Evolutionary conservation across 352 stramenopile genomes (phyloP).

Genomic region (Phytophthora fragariae): DNA sequence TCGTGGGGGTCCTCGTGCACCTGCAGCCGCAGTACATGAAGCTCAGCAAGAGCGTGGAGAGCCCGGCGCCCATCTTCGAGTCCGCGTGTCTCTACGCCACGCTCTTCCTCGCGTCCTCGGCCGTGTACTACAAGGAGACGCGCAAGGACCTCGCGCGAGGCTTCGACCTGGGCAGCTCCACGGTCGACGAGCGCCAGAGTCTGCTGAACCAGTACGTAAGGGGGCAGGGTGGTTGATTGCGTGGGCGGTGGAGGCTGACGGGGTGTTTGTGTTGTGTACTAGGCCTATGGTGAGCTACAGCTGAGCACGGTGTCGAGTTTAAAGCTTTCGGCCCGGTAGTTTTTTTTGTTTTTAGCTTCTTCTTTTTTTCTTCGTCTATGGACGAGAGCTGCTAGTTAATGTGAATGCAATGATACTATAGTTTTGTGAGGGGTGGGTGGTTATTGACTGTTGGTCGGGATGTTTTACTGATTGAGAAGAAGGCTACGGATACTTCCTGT

Average conservation of each 20-base stretch:
- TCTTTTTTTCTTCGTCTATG: background rate
- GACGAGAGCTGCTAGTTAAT: background rate
- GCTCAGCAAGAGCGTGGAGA: slow-evolving; percentile 73
- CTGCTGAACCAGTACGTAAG: slow-evolving; percentile 66
- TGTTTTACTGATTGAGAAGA: too few species aligned
- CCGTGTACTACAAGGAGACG: slow-evolving; percentile 75
- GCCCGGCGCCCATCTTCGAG: slow-evolving; percentile 73
- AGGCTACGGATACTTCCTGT: slow-evolving; percentile 65
- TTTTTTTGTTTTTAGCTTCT: background rate
- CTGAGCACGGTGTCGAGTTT: slow-evolving; percentile 13
- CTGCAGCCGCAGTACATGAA: slow-evolving; percentile 88
- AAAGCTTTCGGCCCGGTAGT: background rate
- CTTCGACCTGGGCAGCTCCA: slow-evolving; percentile 55
- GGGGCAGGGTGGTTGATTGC: too few species aligned
- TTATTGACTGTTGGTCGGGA: too few species aligned
- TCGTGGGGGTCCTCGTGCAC: slow-evolving; percentile 73
- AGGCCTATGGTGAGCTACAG: slow-evolving; percentile 47
- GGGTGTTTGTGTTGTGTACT: background rate
- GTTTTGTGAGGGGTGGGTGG: too few species aligned
- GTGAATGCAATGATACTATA: too few species aligned
- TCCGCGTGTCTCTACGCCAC: slow-evolving; percentile 74
- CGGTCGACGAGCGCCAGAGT: slow-evolving; percentile 69
- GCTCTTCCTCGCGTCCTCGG: slow-evolving; percentile 74
- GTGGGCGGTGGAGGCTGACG: background rate
- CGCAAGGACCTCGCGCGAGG: too few species aligned